Base-by-base conservation (phyloP, 176 grass and related monocot species). In the Musa troglodytarum region DNA sequence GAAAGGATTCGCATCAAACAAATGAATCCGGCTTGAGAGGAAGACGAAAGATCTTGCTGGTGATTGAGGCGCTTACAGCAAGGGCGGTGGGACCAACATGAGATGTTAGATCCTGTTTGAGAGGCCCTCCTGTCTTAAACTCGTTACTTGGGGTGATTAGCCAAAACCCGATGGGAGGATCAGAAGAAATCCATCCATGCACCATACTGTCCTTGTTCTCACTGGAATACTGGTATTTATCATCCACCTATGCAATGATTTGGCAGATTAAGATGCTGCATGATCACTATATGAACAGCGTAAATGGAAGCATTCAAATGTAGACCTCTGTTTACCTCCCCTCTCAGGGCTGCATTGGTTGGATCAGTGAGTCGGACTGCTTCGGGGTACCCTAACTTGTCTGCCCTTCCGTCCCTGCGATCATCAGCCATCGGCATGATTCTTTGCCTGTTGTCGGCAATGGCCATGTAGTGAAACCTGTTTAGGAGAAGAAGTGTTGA, bases 191-290 rank as follows among this genome's bases (percentile, higher is more conserved):
- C 92, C 92, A 96, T 76, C 92, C 92, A 65, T 96, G 92, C 64
- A 96, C 93, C 73, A 81, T 88, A 54, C 78, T 92, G 62, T 88
- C 86, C 72, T 92, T 84, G 65, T 96, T 74, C 21, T 92, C 85
- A 20, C 76, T 86, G 2, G 93, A 96, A 83, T 96, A 92, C 50
- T 92, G 93, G 19, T 96, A 96, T 59, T 96, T 96, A 79, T 96
- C 92, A 51, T 96, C 92, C 24, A 96, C 89, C 92, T 15, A 65
- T 23, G 14, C 49, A 75, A 43, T 43, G 0, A 43, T 43, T 43
- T 43, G 4, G 34, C 34, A 43, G 34, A 6, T 6, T 43, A 3
- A 43, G 34, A 43, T 43, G 34, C 34, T 43, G 34, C 24, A 65
- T 83, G 24, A 1, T 51, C 52, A 49, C 29, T 71, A 34, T 82